These are phyloP conservation scores for Scytalidium sp. DNA, from an alignment of 2,329 filamentous ascomycete genomes.

Conservation along the genomic window DNA sequence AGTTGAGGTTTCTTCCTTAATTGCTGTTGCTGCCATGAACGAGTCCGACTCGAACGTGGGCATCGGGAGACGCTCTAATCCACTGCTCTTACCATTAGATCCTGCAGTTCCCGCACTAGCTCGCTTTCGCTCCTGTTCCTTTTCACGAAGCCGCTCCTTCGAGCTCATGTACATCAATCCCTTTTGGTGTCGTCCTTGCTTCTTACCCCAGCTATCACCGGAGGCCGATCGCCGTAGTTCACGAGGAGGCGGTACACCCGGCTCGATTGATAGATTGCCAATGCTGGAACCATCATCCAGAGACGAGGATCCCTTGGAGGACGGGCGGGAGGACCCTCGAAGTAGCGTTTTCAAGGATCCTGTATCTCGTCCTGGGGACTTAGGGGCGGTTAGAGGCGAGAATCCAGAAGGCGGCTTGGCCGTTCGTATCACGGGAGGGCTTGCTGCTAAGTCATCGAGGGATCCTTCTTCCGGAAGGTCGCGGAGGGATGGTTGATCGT, in stretches of 20 bases:
- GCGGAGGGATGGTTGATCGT: slow-evolving; percentile 48
- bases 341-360: slow-evolving; percentile 59
- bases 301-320: slow-evolving; percentile 54
- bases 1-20: slow-evolving; percentile 48
- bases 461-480: slow-evolving; percentile 46
- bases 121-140: slow-evolving; percentile 59
- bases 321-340: slow-evolving; percentile 51
- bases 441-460: slow-evolving; percentile 58
- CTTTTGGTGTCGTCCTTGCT: slow-evolving; percentile 48
- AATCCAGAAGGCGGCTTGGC: slow-evolving; percentile 77
- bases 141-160: slow-evolving; percentile 62
- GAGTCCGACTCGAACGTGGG: slow-evolving; percentile 24
- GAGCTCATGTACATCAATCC: slow-evolving; percentile 73
- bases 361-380: slow-evolving; percentile 34
- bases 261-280: slow-evolving; percentile 62
- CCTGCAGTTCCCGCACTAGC: slow-evolving; percentile 39
- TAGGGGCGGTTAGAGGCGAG: slow-evolving; percentile 66
- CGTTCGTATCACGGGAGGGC: slow-evolving; percentile 74
- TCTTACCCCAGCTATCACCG: slow-evolving; percentile 61
- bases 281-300: slow-evolving; percentile 58
- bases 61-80: slow-evolving; percentile 19
- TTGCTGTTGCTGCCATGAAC: slow-evolving; percentile 30
- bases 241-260: slow-evolving; percentile 41
- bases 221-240: slow-evolving; percentile 53
- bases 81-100: slow-evolving; percentile 36